Percentiles rank a stretch among this genome's conserved stretches.
Conservation (phyloP, 768 basidiomycete genomes). For the Termitomyces sp. region DNA sequence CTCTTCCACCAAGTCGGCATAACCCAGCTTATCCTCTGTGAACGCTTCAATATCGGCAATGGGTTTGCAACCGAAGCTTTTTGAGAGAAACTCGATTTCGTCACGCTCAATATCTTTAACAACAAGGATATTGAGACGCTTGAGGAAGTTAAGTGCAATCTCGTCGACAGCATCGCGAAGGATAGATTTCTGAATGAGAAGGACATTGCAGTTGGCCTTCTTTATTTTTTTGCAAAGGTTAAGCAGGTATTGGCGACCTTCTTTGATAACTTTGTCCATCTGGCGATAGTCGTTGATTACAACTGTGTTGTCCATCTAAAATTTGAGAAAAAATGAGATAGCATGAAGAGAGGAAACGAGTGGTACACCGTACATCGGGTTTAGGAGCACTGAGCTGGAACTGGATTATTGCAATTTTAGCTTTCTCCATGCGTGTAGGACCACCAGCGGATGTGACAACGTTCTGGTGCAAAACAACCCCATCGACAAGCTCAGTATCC, state of each 20-base stretch:
- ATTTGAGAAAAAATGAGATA: constrained; percentile 14
- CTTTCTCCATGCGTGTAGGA: constrained; percentile 94
- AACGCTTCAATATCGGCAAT: constrained; percentile 97
- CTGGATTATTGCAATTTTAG: constrained; percentile 97
- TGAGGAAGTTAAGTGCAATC: constrained; percentile 94
- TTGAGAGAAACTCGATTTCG: constrained; percentile 96
- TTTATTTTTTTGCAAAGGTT: constrained; percentile 99
- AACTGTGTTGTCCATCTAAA: constrained; percentile 98
- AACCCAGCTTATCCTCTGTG: constrained; percentile 96
- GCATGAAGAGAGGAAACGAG: not conserved
- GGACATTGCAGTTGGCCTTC: constrained; percentile 98
- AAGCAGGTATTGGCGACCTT: constrained; percentile 95
- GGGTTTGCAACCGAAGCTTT: constrained; percentile 93
- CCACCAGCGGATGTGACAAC: constrained; percentile 90
- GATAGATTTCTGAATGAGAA: constrained; percentile 99
- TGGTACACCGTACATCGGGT: constrained; percentile 72
- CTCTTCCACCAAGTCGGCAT: constrained; percentile 95
- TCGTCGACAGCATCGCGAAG: constrained; percentile 99
- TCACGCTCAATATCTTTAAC: constrained; percentile 98
- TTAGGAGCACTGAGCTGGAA: constrained; percentile 98
- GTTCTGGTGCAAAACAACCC: constrained; percentile 96
- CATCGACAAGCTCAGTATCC: constrained; percentile 95
- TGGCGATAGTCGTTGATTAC: constrained; percentile 99
- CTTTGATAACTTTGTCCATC: constrained; percentile 99
- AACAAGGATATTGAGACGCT: constrained; percentile 93